Evolutionary conservation across 2,329 filamentous ascomycete species (phyloP).

Genomic region (Fusarium drepaniforme): DNA sequence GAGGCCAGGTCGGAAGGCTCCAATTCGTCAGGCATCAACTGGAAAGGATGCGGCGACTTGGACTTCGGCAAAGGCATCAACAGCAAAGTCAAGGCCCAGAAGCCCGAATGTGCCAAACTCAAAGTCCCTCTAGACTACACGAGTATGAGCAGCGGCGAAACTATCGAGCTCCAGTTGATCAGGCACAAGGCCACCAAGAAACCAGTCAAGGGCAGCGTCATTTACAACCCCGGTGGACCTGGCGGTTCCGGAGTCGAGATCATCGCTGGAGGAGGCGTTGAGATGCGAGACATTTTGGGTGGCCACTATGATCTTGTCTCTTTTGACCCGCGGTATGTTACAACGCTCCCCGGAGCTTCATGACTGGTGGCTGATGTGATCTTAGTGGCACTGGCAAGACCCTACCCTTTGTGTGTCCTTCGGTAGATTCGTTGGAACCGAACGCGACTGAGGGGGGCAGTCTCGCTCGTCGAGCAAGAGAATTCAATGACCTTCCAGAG

Average conservation of each 20-base stretch:
- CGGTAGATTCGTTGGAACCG: not conserved
- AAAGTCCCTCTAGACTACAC: conserved; percentile 56
- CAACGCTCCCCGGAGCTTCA: not conserved
- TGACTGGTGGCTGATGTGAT: not conserved
- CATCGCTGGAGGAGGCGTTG: not conserved
- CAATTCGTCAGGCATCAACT: conserved; percentile 2
- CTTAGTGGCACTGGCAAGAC: conserved; percentile 20
- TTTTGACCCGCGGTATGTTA: conserved; percentile 23
- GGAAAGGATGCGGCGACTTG: conserved; percentile 14
- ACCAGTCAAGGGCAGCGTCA: conserved; percentile 51
- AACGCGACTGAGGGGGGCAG: not conserved
- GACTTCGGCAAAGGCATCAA: not conserved
- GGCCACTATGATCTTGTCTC: not conserved
- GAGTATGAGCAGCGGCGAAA: conserved; percentile 37
- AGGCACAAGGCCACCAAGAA: conserved; percentile 46
- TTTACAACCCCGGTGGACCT: conserved; percentile 56
- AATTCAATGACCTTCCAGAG: not conserved
- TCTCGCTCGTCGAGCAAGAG: conserved; percentile 3
- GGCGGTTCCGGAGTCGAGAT: conserved; percentile 35
- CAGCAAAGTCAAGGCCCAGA: not conserved
- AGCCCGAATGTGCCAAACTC: conserved; percentile 50
- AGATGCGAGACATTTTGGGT: not conserved
- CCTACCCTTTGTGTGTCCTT: conserved; percentile 12
- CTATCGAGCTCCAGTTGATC: conserved; percentile 48
- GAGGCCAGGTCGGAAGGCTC: not conserved